Base-by-base conservation (phyloP, 225 moss, liverwort and hornwort genomes). In the Rhytidiadelphus loreus region DNA sequence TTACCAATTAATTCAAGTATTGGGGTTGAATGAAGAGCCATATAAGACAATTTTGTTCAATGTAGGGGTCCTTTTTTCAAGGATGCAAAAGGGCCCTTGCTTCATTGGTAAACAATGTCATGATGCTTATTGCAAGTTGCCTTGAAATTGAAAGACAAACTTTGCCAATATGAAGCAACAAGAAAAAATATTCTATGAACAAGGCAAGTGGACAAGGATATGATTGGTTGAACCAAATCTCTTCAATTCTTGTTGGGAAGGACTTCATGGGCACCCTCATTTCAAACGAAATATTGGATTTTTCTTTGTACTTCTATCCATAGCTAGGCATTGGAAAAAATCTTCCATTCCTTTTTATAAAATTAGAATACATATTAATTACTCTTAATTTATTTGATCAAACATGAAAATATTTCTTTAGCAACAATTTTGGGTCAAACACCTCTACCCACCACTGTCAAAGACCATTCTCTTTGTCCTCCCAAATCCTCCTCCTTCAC, bases 391-490 rank as follows among this genome's bases (percentile, higher is more conserved):
- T 35, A 76, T 52, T 33, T 13, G 22, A 2, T 52, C 52, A 76
- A n/a, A 35, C 8, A 52, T 76, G 1, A 5, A 76, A 35, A 13
- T 50, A 22, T 33, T 52, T 28, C 13, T 35, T 52, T 35, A 13
- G 13, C 2, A 35, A 52, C 13, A 33, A 33, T 28, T 72, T 75
- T 0, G 1, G 4, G 8, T 32, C 48, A 46, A 74, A 72, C 7
- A 11, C 6, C 7, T 73, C 46, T 30, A 18, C 6, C 52, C 13
- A 52, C 3, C 0, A 1, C 4, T 30, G 1, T 18, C 9, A 48
- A 48, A 74, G 30, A 32, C 33, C 8, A 30, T 73, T 73, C 0
- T 18, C 19, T 19, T 29, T 50, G 33, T n/a, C 39, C 17, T 39
- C 26, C 25, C n/a, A n/a, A 78, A 53, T 53, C 23, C 14, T 60